Percentiles rank a stretch among this genome's conserved stretches.
Conservation (phyloP, 345 rosid genomes). For the Heritiera littoralis region DNA sequence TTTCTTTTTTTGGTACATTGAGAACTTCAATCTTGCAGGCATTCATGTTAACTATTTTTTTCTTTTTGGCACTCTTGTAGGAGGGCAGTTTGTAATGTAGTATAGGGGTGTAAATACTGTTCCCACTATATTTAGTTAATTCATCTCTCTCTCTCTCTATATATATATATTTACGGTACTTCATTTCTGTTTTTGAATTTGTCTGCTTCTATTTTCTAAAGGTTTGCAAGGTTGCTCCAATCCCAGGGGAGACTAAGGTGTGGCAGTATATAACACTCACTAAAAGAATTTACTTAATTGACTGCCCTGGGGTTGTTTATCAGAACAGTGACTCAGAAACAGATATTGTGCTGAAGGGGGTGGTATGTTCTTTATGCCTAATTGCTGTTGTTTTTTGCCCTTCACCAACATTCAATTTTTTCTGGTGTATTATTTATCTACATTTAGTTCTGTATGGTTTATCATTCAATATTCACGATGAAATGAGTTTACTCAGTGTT, state of each 20-base stretch:
- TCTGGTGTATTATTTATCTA: neutral
- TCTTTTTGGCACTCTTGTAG: neutral
- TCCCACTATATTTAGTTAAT: neutral
- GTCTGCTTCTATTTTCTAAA: conserved; percentile 21
- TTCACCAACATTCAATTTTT: neutral
- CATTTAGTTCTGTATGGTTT: neutral
- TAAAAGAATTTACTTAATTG: conserved; percentile 90
- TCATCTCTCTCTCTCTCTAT: neutral
- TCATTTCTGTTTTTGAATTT: neutral
- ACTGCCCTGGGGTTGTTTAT: conserved; percentile 98
- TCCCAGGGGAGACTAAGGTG: conserved; percentile 98
- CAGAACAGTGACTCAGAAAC: conserved; percentile 88
- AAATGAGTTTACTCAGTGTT: neutral
- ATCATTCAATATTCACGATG: neutral
- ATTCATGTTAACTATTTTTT: neutral
- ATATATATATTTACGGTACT: neutral
- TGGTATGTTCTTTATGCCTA: conserved; percentile 53
- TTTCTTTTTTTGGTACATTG: neutral
- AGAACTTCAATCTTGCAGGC: neutral
- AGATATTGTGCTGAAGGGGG: conserved; percentile 93
- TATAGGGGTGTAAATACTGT: neutral
- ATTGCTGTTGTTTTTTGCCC: neutral
- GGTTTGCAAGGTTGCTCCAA: conserved; percentile 99
- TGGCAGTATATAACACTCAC: conserved; percentile 97
- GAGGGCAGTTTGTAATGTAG: neutral